Evolutionary conservation across 345 rosid genomes (phyloP), one percentile per base, ranked within the genome.

Genomic region (Barbarea vulgaris): DNA sequence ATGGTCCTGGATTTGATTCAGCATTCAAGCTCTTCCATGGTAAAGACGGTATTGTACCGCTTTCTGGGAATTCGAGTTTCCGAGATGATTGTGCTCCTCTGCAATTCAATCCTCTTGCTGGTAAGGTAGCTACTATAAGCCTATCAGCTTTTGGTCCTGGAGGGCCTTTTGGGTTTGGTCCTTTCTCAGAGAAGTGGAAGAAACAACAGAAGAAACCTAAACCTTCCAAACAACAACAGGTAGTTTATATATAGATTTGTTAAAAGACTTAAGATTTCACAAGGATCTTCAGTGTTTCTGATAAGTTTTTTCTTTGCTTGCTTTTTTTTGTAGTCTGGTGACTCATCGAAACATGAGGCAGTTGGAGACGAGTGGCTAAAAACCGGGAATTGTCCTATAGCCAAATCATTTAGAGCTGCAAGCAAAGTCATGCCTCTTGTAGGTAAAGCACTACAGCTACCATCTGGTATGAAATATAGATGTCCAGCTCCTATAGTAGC

Each of bases 1-100:
- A 93, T 84, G 97, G 91, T 70, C 87, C 92, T 6, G 81, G 83
- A 63, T 91, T 93, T 76, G 87, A 83, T 59, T 72, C 60, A 71
- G 95, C 93, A 5, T 93, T 89, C 69, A 87, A 84, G 78, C 85
- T 91, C 52, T 93, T 93, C 80, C 98, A 93, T 74, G 97, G 97
- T 48, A 87, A 87, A 71, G 88, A 93, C 67, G 97, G 98, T 59
- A 78, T 93, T 62, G 86, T 93, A 19, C 98, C 98, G 5, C 87
- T 93, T 22, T 79, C 89, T 11, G 87, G 70, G 51, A 58, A 37
- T 60, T 84, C 89, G 9, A 53, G 57, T 74, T 55, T 46, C 50
- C 57, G 36, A 42, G 61, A 63, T 66, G 75, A 77, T 31, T 6
- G 73, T 83, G 82, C 85, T 65, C 65, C 80, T 21, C 81, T 85